Percentiles rank a stretch among this genome's conserved stretches.
Evolutionary conservation across 1,284 basidiomycete species (phyloP).

Genomic region (Ustilago vetiveriae): DNA sequence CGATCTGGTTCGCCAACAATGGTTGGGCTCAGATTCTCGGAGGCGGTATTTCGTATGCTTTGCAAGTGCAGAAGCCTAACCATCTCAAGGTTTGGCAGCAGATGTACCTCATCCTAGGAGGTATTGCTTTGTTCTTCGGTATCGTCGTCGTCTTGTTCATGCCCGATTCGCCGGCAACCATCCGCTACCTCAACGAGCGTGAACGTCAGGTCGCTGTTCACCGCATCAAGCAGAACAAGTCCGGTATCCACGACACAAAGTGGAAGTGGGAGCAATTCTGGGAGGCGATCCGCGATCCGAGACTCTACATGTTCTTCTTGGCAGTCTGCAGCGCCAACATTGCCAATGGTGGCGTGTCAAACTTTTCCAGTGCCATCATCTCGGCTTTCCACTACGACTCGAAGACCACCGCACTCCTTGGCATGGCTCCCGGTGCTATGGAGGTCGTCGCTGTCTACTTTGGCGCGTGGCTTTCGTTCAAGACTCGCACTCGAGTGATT

Average conservation of each 20-base stretch:
- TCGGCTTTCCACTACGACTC: constrained; percentile 56
- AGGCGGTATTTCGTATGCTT: constrained; percentile 53
- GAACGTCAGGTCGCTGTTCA: constrained; percentile 72
- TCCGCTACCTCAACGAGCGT: constrained; percentile 68
- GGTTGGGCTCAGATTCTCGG: constrained; percentile 61
- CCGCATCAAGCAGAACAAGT: constrained; percentile 72
- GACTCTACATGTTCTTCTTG: constrained; percentile 62
- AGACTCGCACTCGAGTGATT: constrained; percentile 44
- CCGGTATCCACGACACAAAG: constrained; percentile 72
- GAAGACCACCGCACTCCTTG: constrained; percentile 59
- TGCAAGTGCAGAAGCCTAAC: constrained; percentile 41
- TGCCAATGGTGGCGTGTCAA: constrained; percentile 52
- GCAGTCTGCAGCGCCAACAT: constrained; percentile 48
- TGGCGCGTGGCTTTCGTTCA: constrained; percentile 47
- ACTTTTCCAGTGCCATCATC: constrained; percentile 64
- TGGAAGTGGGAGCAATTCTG: constrained; percentile 72
- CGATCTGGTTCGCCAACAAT: constrained; percentile 58
- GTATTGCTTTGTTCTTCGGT: constrained; percentile 50
- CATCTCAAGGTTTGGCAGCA: constrained; percentile 54
- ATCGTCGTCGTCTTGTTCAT: constrained; percentile 47
- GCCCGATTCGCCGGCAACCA: constrained; percentile 51
- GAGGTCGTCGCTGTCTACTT: constrained; percentile 56
- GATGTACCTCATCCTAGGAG: constrained; percentile 60
- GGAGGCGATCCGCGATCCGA: constrained; percentile 71
- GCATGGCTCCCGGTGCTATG: constrained; percentile 58